Percentiles rank a stretch among this genome's conserved stretches.
These are phyloP conservation scores for Populus ilicifolia DNA, from an alignment of 345 rosid species.

Conservation along the genomic window DNA sequence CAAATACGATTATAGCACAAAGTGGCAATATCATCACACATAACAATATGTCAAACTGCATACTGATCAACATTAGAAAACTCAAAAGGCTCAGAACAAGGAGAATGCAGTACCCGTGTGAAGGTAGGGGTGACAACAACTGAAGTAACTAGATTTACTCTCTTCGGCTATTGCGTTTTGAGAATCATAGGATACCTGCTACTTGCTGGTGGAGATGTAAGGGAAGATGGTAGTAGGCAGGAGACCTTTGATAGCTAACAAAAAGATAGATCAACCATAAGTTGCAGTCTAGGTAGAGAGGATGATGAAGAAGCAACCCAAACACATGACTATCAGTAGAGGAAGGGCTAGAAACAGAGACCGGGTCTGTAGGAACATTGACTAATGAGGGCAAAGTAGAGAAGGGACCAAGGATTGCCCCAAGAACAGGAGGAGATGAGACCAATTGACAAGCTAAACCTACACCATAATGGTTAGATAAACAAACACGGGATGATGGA, in stretches of 20 bases:
- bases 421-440: no score
- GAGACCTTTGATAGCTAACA: fast-evolving
- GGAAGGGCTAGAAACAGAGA: no score
- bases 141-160: no score
- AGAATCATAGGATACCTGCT: no score
- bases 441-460: fast-evolving
- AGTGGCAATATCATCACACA: neutral
- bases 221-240: fast-evolving
- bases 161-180: fast-evolving
- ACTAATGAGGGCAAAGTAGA: fast-evolving
- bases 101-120: neutral
- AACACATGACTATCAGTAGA: fast-evolving
- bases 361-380: no score
- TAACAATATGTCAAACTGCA: neutral
- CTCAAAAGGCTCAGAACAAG: fast-evolving
- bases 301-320: neutral
- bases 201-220: fast-evolving
- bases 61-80: neutral
- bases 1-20: neutral
- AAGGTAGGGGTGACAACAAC: neutral
- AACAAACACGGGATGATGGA: neutral
- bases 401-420: no score
- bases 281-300: fast-evolving
- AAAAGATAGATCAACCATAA: neutral
- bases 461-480: neutral